Evolutionary conservation across 495 filamentous ascomycete genomes (phyloP), one percentile per base, ranked within the genome.

Genomic region (Aspergillus haitiensis): DNA sequence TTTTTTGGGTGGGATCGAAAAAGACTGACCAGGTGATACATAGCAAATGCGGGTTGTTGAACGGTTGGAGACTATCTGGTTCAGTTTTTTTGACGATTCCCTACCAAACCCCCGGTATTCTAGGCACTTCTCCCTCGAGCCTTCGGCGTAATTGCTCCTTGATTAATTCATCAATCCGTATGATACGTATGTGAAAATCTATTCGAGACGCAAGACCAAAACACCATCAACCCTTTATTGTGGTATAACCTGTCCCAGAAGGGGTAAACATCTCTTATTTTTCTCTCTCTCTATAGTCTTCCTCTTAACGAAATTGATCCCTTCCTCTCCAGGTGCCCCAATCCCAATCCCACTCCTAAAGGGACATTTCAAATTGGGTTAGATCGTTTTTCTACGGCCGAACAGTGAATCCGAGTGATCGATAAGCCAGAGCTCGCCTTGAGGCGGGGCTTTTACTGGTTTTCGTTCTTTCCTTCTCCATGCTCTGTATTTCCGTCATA

Each of bases 381-480:
- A 51, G 32, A 51, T 33, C 21, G 44, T 35, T 18, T 21, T 54
- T 35, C 42, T 34, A 50, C 52, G 51, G 52, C 35, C 52, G 45
- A 51, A 18, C 16, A 44, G 52, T 56, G 59, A 52, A 61, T 55
- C 56, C 21, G 37, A 45, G 35, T 50, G 34, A 56, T 58, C 57
- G 47, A 61, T 63, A 62, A 51, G 53, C 57, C 57, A 62, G 37
- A 49, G 34, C 45, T 21, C 34, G 34, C 21, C 48, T 33, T 6
- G 48, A 33, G 48, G 48, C 21, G 48, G 18, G 32, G 2, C 48
- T 31, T 7, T 34, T 34, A 3, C 10, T 5, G 11, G 34, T 27
- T 27, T 1, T 51, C 6, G 27, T 12, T 18, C 52, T 31, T 21
- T 13, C 13, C 13, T 15, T 12, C 36, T 31, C 35, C 52, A 44